Percentiles rank a stretch among this genome's conserved stretches.
Conservation (phyloP, 345 rosid genomes). For the Salix brachista region DNA sequence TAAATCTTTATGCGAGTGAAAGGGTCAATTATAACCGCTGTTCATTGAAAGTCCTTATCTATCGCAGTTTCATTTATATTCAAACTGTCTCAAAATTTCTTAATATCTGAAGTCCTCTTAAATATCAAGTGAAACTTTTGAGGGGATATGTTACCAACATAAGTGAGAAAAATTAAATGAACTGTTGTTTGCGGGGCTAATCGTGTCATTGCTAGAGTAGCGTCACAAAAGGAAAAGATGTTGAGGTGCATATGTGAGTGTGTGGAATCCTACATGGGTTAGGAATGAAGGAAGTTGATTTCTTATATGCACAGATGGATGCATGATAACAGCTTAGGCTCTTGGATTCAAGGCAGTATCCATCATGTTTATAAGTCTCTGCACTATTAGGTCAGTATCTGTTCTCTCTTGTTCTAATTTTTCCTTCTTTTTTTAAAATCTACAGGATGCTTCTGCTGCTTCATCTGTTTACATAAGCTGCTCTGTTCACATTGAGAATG, state of each 20-base stretch:
- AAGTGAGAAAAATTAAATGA: background rate
- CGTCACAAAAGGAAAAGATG: background rate
- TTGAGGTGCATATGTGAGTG: background rate
- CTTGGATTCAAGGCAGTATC: background rate
- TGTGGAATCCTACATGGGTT: background rate
- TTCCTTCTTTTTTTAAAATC: background rate
- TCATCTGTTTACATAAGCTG: slow-evolving; percentile 11
- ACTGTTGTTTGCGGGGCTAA: background rate
- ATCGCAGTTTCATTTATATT: background rate
- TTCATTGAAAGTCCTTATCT: background rate
- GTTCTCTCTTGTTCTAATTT: background rate
- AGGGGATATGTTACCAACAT: background rate
- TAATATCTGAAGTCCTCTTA: background rate
- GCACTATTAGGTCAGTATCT: background rate
- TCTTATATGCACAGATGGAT: background rate
- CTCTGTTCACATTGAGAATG: slow-evolving; percentile 19
- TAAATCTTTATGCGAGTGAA: background rate
- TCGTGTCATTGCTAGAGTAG: too few species aligned
- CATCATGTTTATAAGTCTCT: background rate
- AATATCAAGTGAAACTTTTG: background rate
- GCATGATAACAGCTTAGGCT: background rate
- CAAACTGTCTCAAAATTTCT: background rate
- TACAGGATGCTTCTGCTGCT: slow-evolving; percentile 28
- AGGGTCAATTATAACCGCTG: background rate
- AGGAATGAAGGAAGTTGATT: background rate